Evolutionary conservation across 1,284 basidiomycete genomes (phyloP), one percentile per base, ranked within the genome.

Genomic region (Schizophyllum amplum): DNA sequence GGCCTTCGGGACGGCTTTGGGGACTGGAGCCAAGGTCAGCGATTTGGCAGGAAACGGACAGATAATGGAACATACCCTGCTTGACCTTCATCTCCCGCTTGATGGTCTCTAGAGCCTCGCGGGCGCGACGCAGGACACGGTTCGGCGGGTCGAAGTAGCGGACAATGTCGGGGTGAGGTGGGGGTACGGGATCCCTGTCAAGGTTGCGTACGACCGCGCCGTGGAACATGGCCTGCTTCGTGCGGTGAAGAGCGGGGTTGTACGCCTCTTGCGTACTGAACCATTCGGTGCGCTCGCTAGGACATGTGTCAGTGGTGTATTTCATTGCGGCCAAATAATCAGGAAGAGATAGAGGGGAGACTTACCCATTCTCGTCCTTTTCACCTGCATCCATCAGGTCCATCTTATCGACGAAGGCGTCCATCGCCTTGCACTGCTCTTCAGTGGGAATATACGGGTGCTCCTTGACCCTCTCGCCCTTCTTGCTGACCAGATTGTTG

Each of bases 221-320:
- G 65, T 95, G 93, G 68, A 94, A 90, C 62, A 95, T 84, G 2
- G 94, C 94, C 72, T 97, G 92, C 67, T 96, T 96, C 56, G 87
- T 81, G 46, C 94, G 86, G 67, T 98, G 95, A 25, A 97, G 80
- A 4, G 90, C 84, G 0, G 96, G 94, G 64, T 96, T 97, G 71
- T 84, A 96, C 0, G 91, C 91, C 1, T 85, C 72, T 1, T 78
- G 73, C 0, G 88, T 81, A 59, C 88, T 83, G 65, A 90, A 96
- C 92, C 93, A 98, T 2, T 84, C 76, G 13, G 66, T 65, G 9
- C 76, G 81, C 21, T 80, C 74, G 5, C 89, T 90, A 63, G n/a
- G 20, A 57, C 4, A 20, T 55, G 20, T 21, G 24, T 49, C 27
- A 17, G 20, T n/a, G 24, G 33, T 22, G 17, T 47, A 25, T 49